phyloP scores from a whole-genome alignment of 2,329 filamentous ascomycete genomes.

The Macrophomina pseudophaseolina region DNA sequence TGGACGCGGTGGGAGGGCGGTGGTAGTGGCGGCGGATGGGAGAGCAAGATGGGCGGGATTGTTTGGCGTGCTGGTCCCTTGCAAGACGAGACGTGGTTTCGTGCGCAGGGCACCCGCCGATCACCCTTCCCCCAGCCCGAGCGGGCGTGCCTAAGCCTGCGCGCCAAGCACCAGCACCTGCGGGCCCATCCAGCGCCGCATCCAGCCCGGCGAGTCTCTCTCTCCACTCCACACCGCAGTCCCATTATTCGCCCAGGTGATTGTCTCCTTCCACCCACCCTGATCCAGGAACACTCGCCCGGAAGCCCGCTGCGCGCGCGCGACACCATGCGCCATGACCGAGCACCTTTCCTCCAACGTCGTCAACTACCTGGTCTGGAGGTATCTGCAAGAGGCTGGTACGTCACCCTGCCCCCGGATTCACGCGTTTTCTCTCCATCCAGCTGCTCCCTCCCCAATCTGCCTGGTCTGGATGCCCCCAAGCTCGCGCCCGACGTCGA shows the following conservation, averaged over 20 bases:
- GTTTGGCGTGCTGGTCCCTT: conserved; percentile 12
- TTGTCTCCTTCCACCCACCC: background rate
- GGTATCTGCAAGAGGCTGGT: conserved; percentile 55
- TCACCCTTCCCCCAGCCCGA: conserved; percentile 6
- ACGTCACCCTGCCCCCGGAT: conserved; percentile 23
- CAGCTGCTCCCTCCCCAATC: background rate
- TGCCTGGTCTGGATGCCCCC: background rate
- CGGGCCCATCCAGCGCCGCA: conserved; percentile 26
- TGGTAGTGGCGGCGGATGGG: background rate
- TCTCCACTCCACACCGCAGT: conserved; percentile 23
- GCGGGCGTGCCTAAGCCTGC: background rate
- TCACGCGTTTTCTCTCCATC: conserved; percentile 1
- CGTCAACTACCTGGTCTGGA: conserved; percentile 73
- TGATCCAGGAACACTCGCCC: conserved; percentile 11
- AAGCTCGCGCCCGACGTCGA: background rate
- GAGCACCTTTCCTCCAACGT: conserved; percentile 62
- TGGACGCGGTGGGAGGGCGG: background rate
- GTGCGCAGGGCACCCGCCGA: conserved; percentile 16
- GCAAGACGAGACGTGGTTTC: conserved; percentile 9
- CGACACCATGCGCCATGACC: conserved; percentile 48
- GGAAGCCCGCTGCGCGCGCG: conserved; percentile 20
- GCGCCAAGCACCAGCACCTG: conserved; percentile 24
- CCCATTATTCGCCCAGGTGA: background rate
- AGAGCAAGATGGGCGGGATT: background rate
- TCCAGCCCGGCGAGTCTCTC: conserved; percentile 21